These are phyloP conservation scores for Jatropha multifida DNA, from an alignment of 441 rosid genomes.

Conservation along the genomic window DNA sequence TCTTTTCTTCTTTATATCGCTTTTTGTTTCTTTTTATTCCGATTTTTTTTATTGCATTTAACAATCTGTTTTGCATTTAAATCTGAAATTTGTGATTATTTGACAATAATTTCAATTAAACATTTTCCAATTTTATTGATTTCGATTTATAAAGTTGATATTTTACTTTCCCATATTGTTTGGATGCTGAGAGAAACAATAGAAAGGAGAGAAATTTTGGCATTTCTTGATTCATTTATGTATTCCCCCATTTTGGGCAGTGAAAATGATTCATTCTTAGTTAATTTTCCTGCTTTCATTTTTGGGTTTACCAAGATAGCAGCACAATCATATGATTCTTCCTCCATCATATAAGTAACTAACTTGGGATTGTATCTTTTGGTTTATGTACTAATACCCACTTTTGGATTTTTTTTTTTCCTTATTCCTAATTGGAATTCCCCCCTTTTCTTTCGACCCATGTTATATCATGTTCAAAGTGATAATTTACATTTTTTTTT, in stretches of 20 bases:
- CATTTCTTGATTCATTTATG: not conserved
- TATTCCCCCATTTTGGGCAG: not conserved
- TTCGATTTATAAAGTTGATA: not conserved
- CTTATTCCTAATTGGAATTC: not conserved
- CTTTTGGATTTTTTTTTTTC: not conserved
- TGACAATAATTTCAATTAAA: not conserved
- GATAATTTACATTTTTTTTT: not conserved
- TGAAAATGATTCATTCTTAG: not conserved
- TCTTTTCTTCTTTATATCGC: not conserved
- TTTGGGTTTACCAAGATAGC: not conserved
- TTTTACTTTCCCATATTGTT: constrained; percentile 10
- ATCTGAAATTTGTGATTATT: not conserved
- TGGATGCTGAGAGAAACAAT: constrained; percentile 2
- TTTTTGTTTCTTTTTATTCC: not conserved
- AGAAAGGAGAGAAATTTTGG: not conserved
- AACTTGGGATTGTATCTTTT: not conserved
- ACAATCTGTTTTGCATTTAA: not conserved
- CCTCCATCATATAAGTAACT: not conserved
- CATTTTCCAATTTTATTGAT: not conserved
- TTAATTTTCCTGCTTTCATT: not conserved
- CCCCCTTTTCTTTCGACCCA: not conserved
- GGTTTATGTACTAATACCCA: not conserved
- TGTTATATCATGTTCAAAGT: not conserved
- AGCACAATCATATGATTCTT: not conserved
- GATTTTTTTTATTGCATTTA: not conserved